Conservation (phyloP, 2,329 filamentous ascomycete species). For the Cercospora nicotianae region DNA sequence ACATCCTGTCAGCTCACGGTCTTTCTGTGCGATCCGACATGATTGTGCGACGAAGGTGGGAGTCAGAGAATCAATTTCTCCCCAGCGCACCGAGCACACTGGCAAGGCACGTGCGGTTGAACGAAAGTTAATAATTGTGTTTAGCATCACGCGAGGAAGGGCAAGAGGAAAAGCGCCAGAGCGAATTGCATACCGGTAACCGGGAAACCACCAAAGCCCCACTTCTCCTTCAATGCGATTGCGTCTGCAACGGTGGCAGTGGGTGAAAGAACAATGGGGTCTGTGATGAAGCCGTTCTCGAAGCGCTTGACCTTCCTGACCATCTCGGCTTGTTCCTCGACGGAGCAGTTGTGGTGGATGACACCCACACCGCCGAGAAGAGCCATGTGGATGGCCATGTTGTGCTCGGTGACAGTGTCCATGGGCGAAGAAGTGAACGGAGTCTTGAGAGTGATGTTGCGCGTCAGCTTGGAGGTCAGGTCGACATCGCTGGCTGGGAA, state of each 20-base stretch:
- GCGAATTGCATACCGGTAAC: slow-evolving; percentile 79
- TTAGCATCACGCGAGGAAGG: slow-evolving; percentile 67
- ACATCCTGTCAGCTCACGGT: slow-evolving; percentile 15
- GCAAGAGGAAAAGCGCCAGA: slow-evolving; percentile 23
- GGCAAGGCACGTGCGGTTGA: slow-evolving; percentile 83
- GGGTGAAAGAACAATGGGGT: slow-evolving; percentile 87
- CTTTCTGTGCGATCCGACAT: neutral
- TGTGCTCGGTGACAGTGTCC: slow-evolving; percentile 99
- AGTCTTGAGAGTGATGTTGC: slow-evolving; percentile 92
- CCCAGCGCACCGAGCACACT: slow-evolving; percentile 38
- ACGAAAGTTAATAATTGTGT: slow-evolving; percentile 96
- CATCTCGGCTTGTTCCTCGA: slow-evolving; percentile 97
- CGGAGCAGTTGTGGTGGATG: slow-evolving; percentile 99
- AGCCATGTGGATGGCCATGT: slow-evolving; percentile 98
- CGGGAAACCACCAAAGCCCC: slow-evolving; percentile 97
- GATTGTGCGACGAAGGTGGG: neutral
- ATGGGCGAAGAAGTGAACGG: slow-evolving; percentile 97
- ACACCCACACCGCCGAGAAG: slow-evolving; percentile 86
- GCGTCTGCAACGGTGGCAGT: slow-evolving; percentile 88
- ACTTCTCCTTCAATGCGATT: slow-evolving; percentile 90
- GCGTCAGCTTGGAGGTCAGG: slow-evolving; percentile 90
- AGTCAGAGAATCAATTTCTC: slow-evolving; percentile 38
- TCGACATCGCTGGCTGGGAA: slow-evolving; percentile 87
- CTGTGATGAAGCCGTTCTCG: slow-evolving; percentile 98
- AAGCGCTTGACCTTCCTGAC: slow-evolving; percentile 98